These are phyloP conservation scores for Xylariaceae sp. DNA, from an alignment of 2,329 filamentous ascomycete genomes.

Conservation along the genomic window DNA sequence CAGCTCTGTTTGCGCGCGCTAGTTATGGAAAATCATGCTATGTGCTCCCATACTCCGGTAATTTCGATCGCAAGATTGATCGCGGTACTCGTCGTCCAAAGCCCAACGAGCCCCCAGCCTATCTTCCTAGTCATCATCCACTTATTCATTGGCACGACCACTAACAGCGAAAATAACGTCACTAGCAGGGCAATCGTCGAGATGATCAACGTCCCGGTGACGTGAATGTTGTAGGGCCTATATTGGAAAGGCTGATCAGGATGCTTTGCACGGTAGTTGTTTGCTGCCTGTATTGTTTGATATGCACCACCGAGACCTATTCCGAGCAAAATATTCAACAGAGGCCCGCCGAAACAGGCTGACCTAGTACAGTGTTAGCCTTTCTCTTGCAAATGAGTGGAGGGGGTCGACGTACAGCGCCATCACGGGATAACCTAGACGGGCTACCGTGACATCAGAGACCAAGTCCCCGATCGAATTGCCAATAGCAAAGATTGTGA, in stretches of 20 bases:
- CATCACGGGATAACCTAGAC: constrained; percentile 95
- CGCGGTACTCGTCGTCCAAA: constrained; percentile 78
- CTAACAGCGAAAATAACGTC: constrained; percentile 70
- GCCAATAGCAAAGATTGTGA: constrained; percentile 94
- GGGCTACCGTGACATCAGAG: constrained; percentile 88
- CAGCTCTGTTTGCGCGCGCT: constrained; percentile 10
- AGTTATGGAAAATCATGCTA: constrained; percentile 25
- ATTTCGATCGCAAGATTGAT: constrained; percentile 79
- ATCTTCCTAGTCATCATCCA: constrained; percentile 82
- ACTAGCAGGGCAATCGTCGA: constrained; percentile 77
- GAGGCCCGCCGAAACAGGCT: constrained; percentile 95
- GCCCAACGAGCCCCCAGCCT: constrained; percentile 68
- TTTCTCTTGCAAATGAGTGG: constrained; percentile 11
- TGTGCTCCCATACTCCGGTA: constrained; percentile 45
- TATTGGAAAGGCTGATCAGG: constrained; percentile 60
- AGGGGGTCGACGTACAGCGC: constrained; percentile 52
- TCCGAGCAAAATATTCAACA: constrained; percentile 94
- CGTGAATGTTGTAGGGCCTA: constrained; percentile 73
- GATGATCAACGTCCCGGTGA: constrained; percentile 79
- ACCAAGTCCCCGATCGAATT: constrained; percentile 94
- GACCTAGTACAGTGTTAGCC: constrained; percentile 42
- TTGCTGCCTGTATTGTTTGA: constrained; percentile 70
- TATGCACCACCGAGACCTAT: constrained; percentile 88
- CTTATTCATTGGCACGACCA: constrained; percentile 75
- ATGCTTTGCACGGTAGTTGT: constrained; percentile 60